Conservation (phyloP, 2,329 filamentous ascomycete genomes). For the Botryosphaeria dothidea region DNA sequence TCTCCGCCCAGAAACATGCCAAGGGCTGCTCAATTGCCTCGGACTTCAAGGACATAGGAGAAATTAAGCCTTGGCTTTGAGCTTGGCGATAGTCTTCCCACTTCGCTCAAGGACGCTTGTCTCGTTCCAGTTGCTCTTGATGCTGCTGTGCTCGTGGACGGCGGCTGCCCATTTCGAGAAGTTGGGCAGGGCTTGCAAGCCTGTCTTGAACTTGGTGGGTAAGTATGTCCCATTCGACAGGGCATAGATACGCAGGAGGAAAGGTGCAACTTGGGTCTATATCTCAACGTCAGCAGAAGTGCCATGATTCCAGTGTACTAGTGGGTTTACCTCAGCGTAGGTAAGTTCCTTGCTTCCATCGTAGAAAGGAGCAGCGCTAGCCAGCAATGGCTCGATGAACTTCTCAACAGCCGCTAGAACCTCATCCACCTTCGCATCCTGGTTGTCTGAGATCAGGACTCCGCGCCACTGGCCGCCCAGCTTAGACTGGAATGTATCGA, state of each 20-base stretch:
- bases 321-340: conserved; percentile 69
- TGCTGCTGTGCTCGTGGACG: conserved; percentile 63
- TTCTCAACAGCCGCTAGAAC: conserved; percentile 61
- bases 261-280: conserved; percentile 65
- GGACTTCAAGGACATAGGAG: too few species aligned
- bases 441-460: conserved; percentile 47
- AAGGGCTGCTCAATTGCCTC: too few species aligned
- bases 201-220: conserved; percentile 50
- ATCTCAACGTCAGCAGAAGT: not conserved
- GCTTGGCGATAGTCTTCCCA: conserved; percentile 27
- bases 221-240: conserved; percentile 56
- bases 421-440: conserved; percentile 50
- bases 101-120: conserved; percentile 26
- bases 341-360: conserved; percentile 58
- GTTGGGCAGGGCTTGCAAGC: conserved; percentile 60
- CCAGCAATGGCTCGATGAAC: conserved; percentile 72
- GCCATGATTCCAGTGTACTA: too few species aligned
- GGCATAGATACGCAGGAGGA: conserved; percentile 62
- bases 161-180: conserved; percentile 68
- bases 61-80: conserved; percentile 27
- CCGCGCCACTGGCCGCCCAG: conserved; percentile 51
- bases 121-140: conserved; percentile 50
- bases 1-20: too few species aligned
- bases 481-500: conserved; percentile 68
- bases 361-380: conserved; percentile 45